These are phyloP conservation scores for Nannochloropsis oceanica DNA, from an alignment of 108 stramenopile species.

Conservation along the genomic window DNA sequence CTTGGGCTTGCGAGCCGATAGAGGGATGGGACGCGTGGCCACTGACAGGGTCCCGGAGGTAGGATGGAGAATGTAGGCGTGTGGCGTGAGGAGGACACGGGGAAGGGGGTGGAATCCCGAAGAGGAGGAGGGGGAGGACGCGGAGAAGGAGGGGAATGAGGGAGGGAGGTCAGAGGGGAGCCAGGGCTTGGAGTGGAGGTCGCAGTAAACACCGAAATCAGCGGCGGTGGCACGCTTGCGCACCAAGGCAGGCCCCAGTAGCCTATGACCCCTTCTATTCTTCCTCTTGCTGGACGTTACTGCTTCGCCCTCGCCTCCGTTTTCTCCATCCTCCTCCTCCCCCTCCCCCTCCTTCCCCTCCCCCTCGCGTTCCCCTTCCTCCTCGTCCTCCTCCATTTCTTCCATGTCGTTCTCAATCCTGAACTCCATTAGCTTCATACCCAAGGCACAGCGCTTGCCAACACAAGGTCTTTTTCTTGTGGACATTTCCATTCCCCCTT, in stretches of 20 bases:
- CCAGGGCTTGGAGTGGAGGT: neutral
- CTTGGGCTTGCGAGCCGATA: neutral
- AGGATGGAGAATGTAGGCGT: neutral
- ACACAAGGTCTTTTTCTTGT: too few relatives aligned
- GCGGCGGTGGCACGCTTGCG: neutral
- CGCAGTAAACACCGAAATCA: neutral
- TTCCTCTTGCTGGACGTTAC: neutral
- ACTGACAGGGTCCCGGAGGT: neutral
- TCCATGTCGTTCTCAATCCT: neutral
- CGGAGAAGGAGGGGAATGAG: neutral
- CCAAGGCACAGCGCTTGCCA: neutral
- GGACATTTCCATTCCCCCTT: neutral
- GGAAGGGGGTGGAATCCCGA: neutral
- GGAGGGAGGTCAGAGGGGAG: neutral
- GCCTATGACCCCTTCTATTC: too few relatives aligned
- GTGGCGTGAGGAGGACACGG: neutral
- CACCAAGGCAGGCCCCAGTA: neutral
- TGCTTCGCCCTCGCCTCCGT: neutral
- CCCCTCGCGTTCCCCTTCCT: neutral
- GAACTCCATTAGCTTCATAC: neutral
- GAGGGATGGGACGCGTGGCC: neutral
- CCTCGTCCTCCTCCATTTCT: neutral
- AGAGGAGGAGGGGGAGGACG: neutral
- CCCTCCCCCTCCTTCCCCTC: neutral
- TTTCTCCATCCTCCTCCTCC: neutral